These are phyloP conservation scores for Turritis glabra DNA, from an alignment of 345 rosid genomes.

Conservation along the genomic window DNA sequence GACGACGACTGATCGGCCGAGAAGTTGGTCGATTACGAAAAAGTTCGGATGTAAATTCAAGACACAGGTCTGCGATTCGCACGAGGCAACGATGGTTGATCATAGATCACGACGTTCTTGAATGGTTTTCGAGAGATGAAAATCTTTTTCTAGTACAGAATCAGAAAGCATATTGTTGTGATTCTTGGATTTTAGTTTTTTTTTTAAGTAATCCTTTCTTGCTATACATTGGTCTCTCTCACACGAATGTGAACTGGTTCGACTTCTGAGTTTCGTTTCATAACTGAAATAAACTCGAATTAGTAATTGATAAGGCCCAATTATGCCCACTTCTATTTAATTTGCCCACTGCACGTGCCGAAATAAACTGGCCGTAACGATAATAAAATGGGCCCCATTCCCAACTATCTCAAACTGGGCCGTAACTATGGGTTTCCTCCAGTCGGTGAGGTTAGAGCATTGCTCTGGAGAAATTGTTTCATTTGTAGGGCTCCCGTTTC, in stretches of 20 bases:
- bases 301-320: not conserved
- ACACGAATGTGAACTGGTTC: constrained; percentile 11
- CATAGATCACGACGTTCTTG: constrained; percentile 41
- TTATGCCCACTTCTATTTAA: not conserved
- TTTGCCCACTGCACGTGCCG: too few relatives aligned
- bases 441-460: not conserved
- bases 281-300: not conserved
- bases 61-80: constrained; percentile 94
- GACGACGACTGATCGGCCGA: constrained; percentile 38
- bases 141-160: constrained; percentile 7
- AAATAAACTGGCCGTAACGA: too few relatives aligned
- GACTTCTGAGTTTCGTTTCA: not conserved
- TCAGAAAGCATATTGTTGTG: constrained; percentile 5
- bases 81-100: constrained; percentile 64
- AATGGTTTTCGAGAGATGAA: not conserved
- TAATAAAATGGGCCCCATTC: not conserved
- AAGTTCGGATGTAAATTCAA: constrained; percentile 89
- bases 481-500: not conserved
- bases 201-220: not conserved
- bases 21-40: constrained; percentile 52
- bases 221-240: not conserved
- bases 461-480: not conserved
- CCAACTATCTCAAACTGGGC: not conserved
- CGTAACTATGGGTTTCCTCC: not conserved
- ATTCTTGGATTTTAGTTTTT: constrained; percentile 20